Evolutionary conservation across 306 rosid genomes (phyloP), one percentile per base, ranked within the genome.

Genomic region (Echinosophora koreensis): DNA sequence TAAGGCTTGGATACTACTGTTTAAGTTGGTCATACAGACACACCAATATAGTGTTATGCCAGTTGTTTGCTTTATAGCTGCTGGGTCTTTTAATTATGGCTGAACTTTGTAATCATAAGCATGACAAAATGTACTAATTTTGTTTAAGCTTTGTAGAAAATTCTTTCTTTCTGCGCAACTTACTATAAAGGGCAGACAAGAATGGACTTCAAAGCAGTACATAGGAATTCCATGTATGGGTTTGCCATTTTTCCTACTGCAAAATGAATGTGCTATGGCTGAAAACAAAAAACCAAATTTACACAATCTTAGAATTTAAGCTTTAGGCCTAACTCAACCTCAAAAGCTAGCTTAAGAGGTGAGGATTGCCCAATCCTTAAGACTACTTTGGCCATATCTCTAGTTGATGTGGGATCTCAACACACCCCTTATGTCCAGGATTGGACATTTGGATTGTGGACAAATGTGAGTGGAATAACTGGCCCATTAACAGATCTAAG

Each of bases 21-120:
- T 60, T 84, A 81, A 41, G 74, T 68, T 81, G 65, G 66, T 54
- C 65, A 52, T 27, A 28, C 52, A 55, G 56, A 42, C 59, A 41
- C 55, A 13, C 18, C 2, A 39, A 2, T 63, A 14, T 68, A 41
- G 44, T 77, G 18, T 57, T 69, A 17, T 18, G 32, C 8, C 44
- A 13, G 55, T 74, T 73, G 66, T 70, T 84, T 80, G 64, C 61
- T 44, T 51, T 7, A 11, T 70, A 15, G 66, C 52, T 70, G 12
- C 14, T 51, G 15, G 67, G 35, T 70, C 44, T 76, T 72, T 52
- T 49, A 47, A 37, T 80, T 70, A 74, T 70, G 82, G 69, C 51
- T 57, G 76, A 28, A 70, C 57, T 46, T 65, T 75, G 22, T 28
- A 56, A 34, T 70, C 73, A 62, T 37, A 56, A 34, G 71, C 73